Evolutionary conservation across 1,284 basidiomycete species (phyloP).

Genomic region (Ustilago cynodontis): DNA sequence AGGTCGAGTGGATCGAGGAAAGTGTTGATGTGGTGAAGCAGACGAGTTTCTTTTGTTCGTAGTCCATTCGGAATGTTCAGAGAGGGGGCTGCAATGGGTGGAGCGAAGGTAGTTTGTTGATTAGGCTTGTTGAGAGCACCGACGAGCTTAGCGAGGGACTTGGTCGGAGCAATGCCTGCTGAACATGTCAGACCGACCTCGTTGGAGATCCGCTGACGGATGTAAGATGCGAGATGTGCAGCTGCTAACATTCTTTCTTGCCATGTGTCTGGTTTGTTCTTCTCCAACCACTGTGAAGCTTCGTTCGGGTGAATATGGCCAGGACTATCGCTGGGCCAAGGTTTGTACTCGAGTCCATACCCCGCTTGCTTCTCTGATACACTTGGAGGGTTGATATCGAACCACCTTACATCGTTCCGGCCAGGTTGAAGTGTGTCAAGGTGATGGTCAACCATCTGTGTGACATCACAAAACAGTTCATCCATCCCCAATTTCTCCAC

Average conservation of each 20-base stretch:
- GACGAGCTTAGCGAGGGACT: slow-evolving; percentile 69
- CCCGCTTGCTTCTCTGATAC: background rate
- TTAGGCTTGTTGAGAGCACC: slow-evolving; percentile 69
- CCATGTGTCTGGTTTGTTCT: slow-evolving; percentile 34
- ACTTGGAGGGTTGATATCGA: slow-evolving; percentile 25
- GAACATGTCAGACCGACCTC: slow-evolving; percentile 69
- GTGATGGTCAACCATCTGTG: slow-evolving; percentile 67
- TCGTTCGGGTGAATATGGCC: slow-evolving; percentile 29
- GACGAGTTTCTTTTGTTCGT: slow-evolving; percentile 1
- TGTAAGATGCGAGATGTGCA: slow-evolving; percentile 66
- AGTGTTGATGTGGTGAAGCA: slow-evolving; percentile 41
- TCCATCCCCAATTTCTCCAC: slow-evolving; percentile 71
- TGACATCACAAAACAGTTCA: slow-evolving; percentile 71
- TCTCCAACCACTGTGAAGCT: slow-evolving; percentile 18
- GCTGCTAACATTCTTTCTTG: slow-evolving; percentile 53
- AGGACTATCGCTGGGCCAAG: slow-evolving; percentile 31
- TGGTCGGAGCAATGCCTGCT: slow-evolving; percentile 68
- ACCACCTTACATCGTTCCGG: slow-evolving; percentile 14
- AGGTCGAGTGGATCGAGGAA: slow-evolving; percentile 67
- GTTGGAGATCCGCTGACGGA: slow-evolving; percentile 63
- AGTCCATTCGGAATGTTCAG: background rate
- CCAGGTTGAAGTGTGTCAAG: slow-evolving; percentile 13
- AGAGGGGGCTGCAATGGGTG: slow-evolving; percentile 8
- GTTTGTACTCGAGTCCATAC: slow-evolving; percentile 57
- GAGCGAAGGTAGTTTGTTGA: slow-evolving; percentile 64